phyloP scores from a whole-genome alignment of 2,329 filamentous ascomycete genomes.

The Microdochium paspali region DNA sequence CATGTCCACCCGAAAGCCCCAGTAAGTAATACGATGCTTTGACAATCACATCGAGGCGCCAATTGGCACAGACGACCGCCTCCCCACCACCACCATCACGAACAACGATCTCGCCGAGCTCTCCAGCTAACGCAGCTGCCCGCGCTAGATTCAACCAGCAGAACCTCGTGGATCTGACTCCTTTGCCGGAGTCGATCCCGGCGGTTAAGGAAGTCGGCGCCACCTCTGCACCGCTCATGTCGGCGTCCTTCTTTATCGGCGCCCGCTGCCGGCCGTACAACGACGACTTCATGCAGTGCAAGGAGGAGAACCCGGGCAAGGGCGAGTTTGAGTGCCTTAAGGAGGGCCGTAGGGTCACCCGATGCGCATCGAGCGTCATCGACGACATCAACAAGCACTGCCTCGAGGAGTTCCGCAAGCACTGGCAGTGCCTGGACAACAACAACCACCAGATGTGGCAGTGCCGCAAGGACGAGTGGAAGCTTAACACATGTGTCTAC shows the following conservation, averaged over 20 bases:
- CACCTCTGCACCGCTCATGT: constrained; percentile 84
- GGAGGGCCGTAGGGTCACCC: constrained; percentile 91
- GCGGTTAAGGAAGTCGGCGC: constrained; percentile 89
- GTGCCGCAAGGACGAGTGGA: constrained; percentile 79
- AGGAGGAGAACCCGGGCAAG: constrained; percentile 82
- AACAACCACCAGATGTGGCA: constrained; percentile 98
- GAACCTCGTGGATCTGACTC: constrained; percentile 89
- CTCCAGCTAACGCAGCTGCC: constrained; percentile 13
- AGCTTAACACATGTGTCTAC: constrained; percentile 90
- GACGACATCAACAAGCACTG: constrained; percentile 96
- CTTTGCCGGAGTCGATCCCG: constrained; percentile 84
- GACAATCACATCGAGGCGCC: not conserved
- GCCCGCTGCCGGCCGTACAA: constrained; percentile 92
- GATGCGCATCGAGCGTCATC: constrained; percentile 94
- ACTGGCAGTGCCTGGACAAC: constrained; percentile 94
- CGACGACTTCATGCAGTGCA: constrained; percentile 99
- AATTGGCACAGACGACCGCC: constrained; percentile 6
- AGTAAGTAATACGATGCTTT: constrained; percentile 29
- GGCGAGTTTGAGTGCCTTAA: constrained; percentile 93
- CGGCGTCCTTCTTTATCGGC: constrained; percentile 93
- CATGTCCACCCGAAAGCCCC: constrained; percentile 52
- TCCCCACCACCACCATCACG: not conserved
- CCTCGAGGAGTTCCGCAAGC: constrained; percentile 78
- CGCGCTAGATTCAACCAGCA: constrained; percentile 79
- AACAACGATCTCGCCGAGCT: not conserved